Evolutionary conservation across 305 asterid species (phyloP).

Genomic region (Fraxinus angustifolia): DNA sequence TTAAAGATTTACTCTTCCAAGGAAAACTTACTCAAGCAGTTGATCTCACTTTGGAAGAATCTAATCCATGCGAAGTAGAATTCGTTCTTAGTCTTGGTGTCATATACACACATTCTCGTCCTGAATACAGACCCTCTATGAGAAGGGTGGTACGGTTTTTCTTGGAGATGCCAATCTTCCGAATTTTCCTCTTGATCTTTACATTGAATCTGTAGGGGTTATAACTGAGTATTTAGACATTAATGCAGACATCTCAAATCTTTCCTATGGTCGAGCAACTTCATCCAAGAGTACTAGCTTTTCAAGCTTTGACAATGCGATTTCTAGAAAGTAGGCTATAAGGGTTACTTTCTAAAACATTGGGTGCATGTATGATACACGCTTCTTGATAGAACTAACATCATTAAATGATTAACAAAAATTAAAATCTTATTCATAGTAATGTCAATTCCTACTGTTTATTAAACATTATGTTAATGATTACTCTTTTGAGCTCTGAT

Average conservation of each 20-base stretch:
- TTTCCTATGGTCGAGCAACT: conserved; percentile 9
- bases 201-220: neutral
- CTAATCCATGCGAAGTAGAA: conserved; percentile 1
- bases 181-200: conserved; percentile 12
- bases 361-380: neutral
- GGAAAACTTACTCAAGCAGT: conserved; percentile 7
- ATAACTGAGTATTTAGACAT: conserved; percentile 3
- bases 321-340: neutral
- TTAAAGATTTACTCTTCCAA: neutral
- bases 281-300: conserved; percentile 20
- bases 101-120: conserved; percentile 5
- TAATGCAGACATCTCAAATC: neutral
- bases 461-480: neutral
- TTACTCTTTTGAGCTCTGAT: neutral
- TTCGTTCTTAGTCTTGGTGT: neutral
- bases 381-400: neutral
- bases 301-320: conserved; percentile 12
- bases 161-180: conserved; percentile 13
- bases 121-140: conserved; percentile 15
- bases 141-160: neutral
- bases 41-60: neutral
- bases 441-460: neutral
- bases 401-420: neutral
- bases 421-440: neutral
- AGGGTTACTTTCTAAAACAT: neutral